Evolutionary conservation across 768 basidiomycete species (phyloP).

Genomic region (Xerocomus brunneocitrinus): DNA sequence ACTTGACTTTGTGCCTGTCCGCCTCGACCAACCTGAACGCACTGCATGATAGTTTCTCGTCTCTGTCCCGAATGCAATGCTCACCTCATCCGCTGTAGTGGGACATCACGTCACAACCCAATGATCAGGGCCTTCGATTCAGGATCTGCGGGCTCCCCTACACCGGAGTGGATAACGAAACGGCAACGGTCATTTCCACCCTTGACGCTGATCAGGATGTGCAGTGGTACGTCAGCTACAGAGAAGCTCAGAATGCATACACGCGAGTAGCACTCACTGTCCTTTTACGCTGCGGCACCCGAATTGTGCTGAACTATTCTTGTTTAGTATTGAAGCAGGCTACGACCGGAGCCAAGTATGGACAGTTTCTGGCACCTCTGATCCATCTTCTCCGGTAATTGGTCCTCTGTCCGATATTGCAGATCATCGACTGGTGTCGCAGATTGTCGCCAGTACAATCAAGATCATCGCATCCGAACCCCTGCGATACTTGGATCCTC

Average conservation of each 20-base stretch:
- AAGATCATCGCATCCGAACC: background rate
- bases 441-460: background rate
- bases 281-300: no score
- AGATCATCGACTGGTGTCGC: background rate
- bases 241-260: background rate
- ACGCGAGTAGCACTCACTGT: background rate
- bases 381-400: background rate
- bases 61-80: background rate
- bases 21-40: background rate
- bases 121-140: background rate
- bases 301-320: background rate
- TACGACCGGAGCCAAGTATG: background rate
- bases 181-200: background rate
- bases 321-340: background rate
- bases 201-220: background rate
- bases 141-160: background rate
- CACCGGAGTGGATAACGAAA: background rate
- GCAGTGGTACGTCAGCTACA: background rate
- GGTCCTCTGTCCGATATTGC: background rate
- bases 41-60: background rate
- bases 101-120: background rate
- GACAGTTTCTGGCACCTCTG: background rate
- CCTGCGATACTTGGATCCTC: background rate
- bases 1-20: background rate
- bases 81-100: background rate